Percentiles rank a stretch among this genome's conserved stretches.
Conservation (phyloP, 192 early-diverging fungal genomes). For the Blastocladiella britannica region DNA sequence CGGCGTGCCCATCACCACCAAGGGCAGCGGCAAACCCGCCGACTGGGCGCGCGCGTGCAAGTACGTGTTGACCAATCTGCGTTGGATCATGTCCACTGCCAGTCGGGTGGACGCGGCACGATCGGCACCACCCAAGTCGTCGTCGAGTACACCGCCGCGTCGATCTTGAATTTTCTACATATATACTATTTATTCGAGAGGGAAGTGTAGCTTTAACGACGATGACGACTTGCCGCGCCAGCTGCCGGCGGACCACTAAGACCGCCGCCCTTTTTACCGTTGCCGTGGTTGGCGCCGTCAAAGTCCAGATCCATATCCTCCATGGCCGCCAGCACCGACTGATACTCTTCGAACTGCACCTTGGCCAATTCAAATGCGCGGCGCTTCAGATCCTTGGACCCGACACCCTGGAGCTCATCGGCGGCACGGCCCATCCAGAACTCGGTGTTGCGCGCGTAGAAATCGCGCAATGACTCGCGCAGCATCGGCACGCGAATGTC, state of each 20-base stretch:
- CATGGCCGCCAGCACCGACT: conserved; percentile 20
- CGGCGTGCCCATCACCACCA: conserved; percentile 40
- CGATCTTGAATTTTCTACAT: too few relatives aligned
- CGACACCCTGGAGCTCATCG: conserved; percentile 17
- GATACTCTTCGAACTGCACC: conserved; percentile 19
- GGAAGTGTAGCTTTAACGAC: too few relatives aligned
- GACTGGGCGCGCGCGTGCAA: not conserved
- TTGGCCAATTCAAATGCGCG: conserved; percentile 23
- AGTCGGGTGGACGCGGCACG: not conserved
- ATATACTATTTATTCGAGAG: too few relatives aligned
- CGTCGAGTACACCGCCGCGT: too few relatives aligned
- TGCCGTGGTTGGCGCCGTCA: too few relatives aligned
- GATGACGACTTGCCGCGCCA: too few relatives aligned
- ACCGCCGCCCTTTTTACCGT: too few relatives aligned
- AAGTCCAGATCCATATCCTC: conserved; percentile 18
- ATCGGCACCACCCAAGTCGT: too few relatives aligned
- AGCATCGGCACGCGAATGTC: conserved; percentile 14
- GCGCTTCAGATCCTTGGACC: conserved; percentile 21
- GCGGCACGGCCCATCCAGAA: conserved; percentile 17
- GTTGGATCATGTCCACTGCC: not conserved
- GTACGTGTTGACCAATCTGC: not conserved
- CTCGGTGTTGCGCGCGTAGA: conserved; percentile 22
- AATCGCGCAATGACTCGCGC: conserved; percentile 20
- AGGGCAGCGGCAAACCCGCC: not conserved
- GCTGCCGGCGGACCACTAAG: too few relatives aligned